These are phyloP conservation scores for Ettlia oleoabundans DNA, from an alignment of 139 green algal species.

Conservation along the genomic window DNA sequence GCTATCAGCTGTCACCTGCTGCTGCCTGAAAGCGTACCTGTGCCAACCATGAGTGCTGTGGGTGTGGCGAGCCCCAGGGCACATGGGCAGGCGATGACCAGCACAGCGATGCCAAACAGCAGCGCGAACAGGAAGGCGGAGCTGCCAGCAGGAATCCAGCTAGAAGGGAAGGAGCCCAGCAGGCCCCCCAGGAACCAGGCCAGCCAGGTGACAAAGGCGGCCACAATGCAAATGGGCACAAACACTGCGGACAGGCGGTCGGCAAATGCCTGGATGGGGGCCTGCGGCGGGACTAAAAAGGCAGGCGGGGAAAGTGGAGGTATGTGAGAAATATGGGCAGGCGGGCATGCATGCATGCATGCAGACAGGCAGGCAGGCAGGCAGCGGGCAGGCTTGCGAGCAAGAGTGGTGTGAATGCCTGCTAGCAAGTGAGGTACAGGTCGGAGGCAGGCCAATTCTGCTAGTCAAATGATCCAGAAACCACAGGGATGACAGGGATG, in stretches of 20 bases:
- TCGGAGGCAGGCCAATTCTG: no score
- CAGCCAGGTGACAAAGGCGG: conserved; percentile 74
- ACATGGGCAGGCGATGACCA: conserved; percentile 98
- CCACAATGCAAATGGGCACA: conserved; percentile 81
- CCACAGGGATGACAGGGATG: no score
- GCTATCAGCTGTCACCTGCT: no score
- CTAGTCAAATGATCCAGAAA: no score
- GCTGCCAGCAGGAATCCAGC: conserved; percentile 79
- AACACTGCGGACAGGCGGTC: conserved; percentile 87
- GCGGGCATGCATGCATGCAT: no score
- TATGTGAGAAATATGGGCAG: neutral
- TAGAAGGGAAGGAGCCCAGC: conserved; percentile 37
- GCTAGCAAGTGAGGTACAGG: neutral
- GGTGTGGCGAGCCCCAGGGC: conserved; percentile 93
- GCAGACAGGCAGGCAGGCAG: neutral
- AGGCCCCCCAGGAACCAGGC: conserved; percentile 70
- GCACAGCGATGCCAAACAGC: conserved; percentile 91
- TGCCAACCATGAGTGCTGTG: conserved; percentile 96
- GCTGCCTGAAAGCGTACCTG: conserved; percentile 40
- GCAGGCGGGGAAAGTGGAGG: neutral
- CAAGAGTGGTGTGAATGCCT: neutral
- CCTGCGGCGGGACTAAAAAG: conserved; percentile 56
- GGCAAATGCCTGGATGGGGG: conserved; percentile 89
- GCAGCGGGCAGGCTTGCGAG: neutral
- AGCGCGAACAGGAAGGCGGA: conserved; percentile 89